Percentiles rank a stretch among this genome's conserved stretches.
Evolutionary conservation across 768 basidiomycete genomes (phyloP).

Genomic region (Tubosaeta sp.): DNA sequence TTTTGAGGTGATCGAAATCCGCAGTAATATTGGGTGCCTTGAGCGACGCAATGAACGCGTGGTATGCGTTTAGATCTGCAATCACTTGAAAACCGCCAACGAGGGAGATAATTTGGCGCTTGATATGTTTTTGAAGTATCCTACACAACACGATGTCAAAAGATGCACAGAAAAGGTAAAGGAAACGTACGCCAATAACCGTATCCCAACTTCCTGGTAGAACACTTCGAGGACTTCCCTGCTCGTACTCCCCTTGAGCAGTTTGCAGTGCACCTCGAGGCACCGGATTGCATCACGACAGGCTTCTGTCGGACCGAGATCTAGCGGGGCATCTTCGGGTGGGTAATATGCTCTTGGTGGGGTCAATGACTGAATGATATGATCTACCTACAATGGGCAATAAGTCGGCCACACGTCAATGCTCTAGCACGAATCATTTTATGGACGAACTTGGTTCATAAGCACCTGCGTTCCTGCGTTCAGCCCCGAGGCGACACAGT

Average conservation of each 20-base stretch:
- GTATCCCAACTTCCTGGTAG: slow-evolving; percentile 94
- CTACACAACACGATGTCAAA: slow-evolving; percentile 35
- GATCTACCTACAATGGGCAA: slow-evolving; percentile 64
- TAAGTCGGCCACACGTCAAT: background rate
- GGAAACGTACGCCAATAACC: slow-evolving; percentile 67
- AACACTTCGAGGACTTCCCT: slow-evolving; percentile 97
- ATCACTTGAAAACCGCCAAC: slow-evolving; percentile 94
- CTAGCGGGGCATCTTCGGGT: slow-evolving; percentile 69
- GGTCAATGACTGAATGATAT: slow-evolving; percentile 81
- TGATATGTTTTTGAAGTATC: slow-evolving; percentile 94
- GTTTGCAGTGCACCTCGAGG: slow-evolving; percentile 84
- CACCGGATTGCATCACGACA: slow-evolving; percentile 89
- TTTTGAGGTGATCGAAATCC: slow-evolving; percentile 93
- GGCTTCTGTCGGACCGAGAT: slow-evolving; percentile 81
- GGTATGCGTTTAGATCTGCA: slow-evolving; percentile 92
- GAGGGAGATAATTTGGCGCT: slow-evolving; percentile 94
- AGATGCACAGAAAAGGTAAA: background rate
- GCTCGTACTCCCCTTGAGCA: slow-evolving; percentile 90
- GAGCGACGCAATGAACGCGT: slow-evolving; percentile 81
- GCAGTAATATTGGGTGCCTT: slow-evolving; percentile 81
- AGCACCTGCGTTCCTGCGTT: slow-evolving; percentile 95
- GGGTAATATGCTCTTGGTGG: slow-evolving; percentile 89
- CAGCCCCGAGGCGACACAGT: slow-evolving; percentile 87
- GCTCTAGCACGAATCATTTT: background rate
- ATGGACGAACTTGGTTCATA: slow-evolving; percentile 77